Evolutionary conservation across 2,329 filamentous ascomycete species (phyloP).

Genomic region (Fusarium falciforme): DNA sequence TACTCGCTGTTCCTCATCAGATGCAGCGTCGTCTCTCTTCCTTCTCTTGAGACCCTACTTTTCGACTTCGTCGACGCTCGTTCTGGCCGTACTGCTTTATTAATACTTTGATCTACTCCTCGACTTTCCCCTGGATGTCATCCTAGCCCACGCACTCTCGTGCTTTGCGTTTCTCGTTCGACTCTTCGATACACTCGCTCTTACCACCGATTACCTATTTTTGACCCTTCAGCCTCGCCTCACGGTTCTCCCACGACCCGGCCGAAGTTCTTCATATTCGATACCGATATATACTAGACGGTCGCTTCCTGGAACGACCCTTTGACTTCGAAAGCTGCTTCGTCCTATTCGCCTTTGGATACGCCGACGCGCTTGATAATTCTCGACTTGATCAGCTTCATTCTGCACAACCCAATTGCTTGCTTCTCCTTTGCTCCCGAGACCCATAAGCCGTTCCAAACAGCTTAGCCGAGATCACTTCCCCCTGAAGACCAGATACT

Average conservation of each 20-base stretch:
- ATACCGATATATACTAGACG: slow-evolving; percentile 42
- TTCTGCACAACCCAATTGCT: slow-evolving; percentile 36
- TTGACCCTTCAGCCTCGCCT: slow-evolving; percentile 34
- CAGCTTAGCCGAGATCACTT: slow-evolving; percentile 13
- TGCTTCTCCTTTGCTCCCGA: slow-evolving; percentile 32
- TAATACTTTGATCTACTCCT: slow-evolving; percentile 48
- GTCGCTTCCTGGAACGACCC: slow-evolving; percentile 41
- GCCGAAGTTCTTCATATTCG: slow-evolving; percentile 41
- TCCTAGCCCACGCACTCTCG: slow-evolving; percentile 31
- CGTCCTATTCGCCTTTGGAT: slow-evolving; percentile 34
- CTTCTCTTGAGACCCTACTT: slow-evolving; percentile 45
- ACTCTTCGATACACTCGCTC: slow-evolving; percentile 44
- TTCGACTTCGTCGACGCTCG: slow-evolving; percentile 47
- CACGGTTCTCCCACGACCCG: slow-evolving; percentile 34
- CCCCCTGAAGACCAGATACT: slow-evolving; percentile 16
- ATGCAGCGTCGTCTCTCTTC: slow-evolving; percentile 44
- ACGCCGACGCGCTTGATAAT: slow-evolving; percentile 37
- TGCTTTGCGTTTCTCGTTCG: slow-evolving; percentile 46
- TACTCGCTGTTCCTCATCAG: slow-evolving; percentile 44
- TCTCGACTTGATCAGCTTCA: slow-evolving; percentile 34
- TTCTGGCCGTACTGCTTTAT: slow-evolving; percentile 47
- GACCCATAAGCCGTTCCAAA: slow-evolving; percentile 20
- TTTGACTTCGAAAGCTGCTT: slow-evolving; percentile 31
- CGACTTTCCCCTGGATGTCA: slow-evolving; percentile 27
- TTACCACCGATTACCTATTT: slow-evolving; percentile 32